Conservation (phyloP, 805 yeast genomes). For the Soucietia sequanensis region DNA sequence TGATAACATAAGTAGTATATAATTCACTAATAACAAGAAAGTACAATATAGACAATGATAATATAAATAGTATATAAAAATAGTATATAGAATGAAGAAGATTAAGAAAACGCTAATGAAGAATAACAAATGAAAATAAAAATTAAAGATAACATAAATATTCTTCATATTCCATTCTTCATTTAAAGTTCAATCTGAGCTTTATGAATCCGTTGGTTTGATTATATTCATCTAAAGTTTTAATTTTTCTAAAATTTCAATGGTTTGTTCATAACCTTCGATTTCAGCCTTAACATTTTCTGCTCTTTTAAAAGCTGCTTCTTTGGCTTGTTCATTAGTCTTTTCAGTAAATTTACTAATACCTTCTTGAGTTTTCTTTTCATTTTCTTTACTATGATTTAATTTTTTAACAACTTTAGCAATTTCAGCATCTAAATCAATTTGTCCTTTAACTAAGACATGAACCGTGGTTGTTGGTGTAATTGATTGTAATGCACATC, state of each 20-base stretch:
- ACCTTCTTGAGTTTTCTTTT: slow-evolving; percentile 65
- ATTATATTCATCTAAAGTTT: slow-evolving; percentile 50
- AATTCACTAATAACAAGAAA: too few species aligned
- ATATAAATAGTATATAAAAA: too few species aligned
- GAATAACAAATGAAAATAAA: too few species aligned
- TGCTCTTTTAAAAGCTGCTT: slow-evolving; percentile 63
- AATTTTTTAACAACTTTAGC: slow-evolving; percentile 77
- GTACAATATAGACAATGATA: too few species aligned
- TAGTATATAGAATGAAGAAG: too few species aligned
- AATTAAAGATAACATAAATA: too few species aligned
- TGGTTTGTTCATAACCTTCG: slow-evolving; percentile 84
- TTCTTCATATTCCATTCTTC: too few species aligned
- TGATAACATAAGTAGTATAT: too few species aligned
- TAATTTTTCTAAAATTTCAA: slow-evolving; percentile 77
- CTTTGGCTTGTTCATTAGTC: slow-evolving; percentile 81
- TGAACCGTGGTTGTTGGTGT: slow-evolving; percentile 82
- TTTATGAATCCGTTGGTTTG: too few species aligned
- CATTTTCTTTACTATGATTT: slow-evolving; percentile 57
- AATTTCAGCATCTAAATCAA: slow-evolving; percentile 90
- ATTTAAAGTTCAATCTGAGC: too few species aligned
- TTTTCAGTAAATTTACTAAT: slow-evolving; percentile 82
- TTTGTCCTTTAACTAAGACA: slow-evolving; percentile 88
- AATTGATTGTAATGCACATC: slow-evolving; percentile 85
- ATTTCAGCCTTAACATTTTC: slow-evolving; percentile 81
- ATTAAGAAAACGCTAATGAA: too few species aligned